Conservation (phyloP, 495 filamentous ascomycete genomes). For the Lasiosphaeria ovina region DNA sequence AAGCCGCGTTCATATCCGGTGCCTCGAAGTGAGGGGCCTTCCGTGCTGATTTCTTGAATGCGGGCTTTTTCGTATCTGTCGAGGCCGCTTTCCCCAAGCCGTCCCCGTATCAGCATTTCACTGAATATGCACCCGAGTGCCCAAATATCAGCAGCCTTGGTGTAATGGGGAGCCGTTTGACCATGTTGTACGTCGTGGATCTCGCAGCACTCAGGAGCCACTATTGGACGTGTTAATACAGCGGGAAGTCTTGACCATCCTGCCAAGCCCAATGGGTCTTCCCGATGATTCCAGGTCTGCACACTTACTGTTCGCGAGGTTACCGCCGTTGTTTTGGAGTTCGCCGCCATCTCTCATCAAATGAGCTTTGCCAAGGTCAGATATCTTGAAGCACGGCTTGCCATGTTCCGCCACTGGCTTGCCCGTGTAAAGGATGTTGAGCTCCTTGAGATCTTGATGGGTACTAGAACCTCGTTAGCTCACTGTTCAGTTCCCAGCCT, state of each 20-base stretch:
- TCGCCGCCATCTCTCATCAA: background rate
- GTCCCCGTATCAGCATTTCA: conserved; percentile 6
- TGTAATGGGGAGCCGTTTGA: no score
- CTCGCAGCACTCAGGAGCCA: background rate
- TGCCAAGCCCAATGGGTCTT: no score
- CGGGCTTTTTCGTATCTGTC: background rate
- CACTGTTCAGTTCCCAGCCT: background rate
- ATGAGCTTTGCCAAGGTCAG: background rate
- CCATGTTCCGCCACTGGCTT: background rate
- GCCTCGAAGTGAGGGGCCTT: background rate
- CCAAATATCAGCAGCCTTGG: conserved; percentile 5
- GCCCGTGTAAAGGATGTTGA: background rate
- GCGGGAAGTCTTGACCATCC: background rate
- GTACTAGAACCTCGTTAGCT: background rate
- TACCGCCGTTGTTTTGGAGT: background rate
- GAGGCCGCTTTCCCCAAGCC: background rate
- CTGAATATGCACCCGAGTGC: conserved; percentile 5
- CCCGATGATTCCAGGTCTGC: no score
- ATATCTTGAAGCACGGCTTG: background rate
- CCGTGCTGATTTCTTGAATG: background rate
- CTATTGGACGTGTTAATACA: background rate
- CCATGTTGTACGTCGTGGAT: no score
- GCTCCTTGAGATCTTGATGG: background rate
- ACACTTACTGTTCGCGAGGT: background rate
- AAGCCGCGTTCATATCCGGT: background rate